These are phyloP conservation scores for Thelonectria rubi DNA, from an alignment of 2,329 filamentous ascomycete species.

Conservation along the genomic window DNA sequence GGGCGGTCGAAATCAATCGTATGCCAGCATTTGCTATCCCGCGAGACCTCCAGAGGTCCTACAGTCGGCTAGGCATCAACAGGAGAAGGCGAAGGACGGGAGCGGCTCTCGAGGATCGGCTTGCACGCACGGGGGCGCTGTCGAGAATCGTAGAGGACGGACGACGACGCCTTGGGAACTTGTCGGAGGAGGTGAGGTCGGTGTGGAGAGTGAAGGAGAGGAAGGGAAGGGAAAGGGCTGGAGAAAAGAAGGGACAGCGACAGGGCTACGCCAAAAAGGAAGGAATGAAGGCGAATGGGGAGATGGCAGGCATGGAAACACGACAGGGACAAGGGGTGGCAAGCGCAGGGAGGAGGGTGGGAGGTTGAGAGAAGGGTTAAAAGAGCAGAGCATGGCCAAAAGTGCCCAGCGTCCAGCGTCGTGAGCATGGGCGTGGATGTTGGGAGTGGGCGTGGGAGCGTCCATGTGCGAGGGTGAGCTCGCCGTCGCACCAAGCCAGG, in stretches of 20 bases:
- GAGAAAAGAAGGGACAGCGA: constrained; percentile 44
- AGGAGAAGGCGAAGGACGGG: constrained; percentile 31
- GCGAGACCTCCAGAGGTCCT: constrained; percentile 45
- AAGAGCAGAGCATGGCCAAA: constrained; percentile 27
- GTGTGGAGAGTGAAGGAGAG: constrained; percentile 40
- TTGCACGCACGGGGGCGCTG: constrained; percentile 42
- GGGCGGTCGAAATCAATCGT: constrained; percentile 44
- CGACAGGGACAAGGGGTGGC: constrained; percentile 42
- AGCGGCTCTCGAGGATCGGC: constrained; percentile 37
- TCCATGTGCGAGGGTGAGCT: constrained; percentile 21
- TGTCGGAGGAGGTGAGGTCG: constrained; percentile 46
- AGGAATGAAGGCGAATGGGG: constrained; percentile 46
- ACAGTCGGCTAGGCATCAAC: constrained; percentile 41
- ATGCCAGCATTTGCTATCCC: constrained; percentile 45
- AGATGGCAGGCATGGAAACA: constrained; percentile 46
- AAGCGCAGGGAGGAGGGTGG: constrained; percentile 31
- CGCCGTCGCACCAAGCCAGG: constrained; percentile 6
- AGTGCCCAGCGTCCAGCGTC: constrained; percentile 18
- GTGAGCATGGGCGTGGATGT: constrained; percentile 27
- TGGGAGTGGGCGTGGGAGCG: constrained; percentile 21
- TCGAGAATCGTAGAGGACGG: constrained; percentile 44
- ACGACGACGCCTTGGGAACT: constrained; percentile 47
- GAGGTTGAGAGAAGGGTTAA: constrained; percentile 32
- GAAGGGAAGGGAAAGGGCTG: constrained; percentile 42
- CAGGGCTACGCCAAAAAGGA: constrained; percentile 43